Evolutionary conservation across 805 yeast species (phyloP).

Genomic region (Pichia scutulata): DNA sequence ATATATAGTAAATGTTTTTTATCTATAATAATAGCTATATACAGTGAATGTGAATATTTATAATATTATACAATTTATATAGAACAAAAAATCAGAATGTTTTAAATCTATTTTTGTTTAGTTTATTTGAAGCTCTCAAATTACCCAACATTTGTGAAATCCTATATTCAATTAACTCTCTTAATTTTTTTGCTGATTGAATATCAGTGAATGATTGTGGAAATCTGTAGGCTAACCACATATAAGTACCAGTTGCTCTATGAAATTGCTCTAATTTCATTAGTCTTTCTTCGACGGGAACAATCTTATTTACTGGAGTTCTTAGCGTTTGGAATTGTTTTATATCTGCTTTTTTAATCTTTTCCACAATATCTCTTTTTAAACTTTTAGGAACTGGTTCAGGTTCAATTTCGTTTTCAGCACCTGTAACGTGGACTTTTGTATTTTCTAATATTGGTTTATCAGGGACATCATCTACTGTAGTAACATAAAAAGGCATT

Average conservation of each 20-base stretch:
- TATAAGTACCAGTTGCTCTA: constrained; percentile 54
- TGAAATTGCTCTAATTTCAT: constrained; percentile 56
- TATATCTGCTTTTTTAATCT: constrained; percentile 10
- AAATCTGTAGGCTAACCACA: constrained; percentile 86
- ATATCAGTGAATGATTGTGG: constrained; percentile 74
- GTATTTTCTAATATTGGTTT: constrained; percentile 7
- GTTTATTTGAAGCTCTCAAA: constrained; percentile 19
- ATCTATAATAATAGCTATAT: neutral
- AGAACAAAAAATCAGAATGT: constrained; percentile 8
- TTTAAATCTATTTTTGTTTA: constrained; percentile 14
- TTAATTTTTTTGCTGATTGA: constrained; percentile 64
- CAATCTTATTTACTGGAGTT: constrained; percentile 14
- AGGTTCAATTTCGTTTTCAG: constrained; percentile 22
- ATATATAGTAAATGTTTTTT: constrained; percentile 22
- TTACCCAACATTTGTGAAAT: constrained; percentile 42
- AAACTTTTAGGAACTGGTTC: constrained; percentile 24
- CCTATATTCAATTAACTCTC: constrained; percentile 57
- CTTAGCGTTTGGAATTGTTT: constrained; percentile 14
- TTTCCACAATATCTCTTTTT: constrained; percentile 13
- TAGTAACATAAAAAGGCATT: constrained; percentile 25
- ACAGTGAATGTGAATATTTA: neutral
- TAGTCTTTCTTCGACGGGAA: constrained; percentile 26
- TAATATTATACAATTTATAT: neutral
- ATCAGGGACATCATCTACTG: constrained; percentile 13
- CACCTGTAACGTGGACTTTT: constrained; percentile 9